phyloP scores from a whole-genome alignment of 306 rosid species.

The Rosa chinensis region DNA sequence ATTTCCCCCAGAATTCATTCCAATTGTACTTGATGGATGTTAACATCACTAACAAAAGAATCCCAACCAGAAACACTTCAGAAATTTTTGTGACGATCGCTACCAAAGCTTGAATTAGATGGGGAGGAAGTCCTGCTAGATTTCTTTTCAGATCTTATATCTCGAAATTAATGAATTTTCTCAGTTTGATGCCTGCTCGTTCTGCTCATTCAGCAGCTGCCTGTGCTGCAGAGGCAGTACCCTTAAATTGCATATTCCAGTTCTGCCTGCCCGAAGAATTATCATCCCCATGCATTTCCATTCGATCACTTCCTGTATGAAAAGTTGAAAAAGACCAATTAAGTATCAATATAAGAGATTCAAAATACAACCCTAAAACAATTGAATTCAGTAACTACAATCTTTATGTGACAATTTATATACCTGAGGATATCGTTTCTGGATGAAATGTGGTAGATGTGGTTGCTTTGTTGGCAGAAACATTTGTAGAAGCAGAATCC shows the following conservation, averaged over 20 bases:
- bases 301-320: constrained; percentile 41
- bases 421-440: constrained; percentile 61
- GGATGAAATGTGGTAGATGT: constrained; percentile 34
- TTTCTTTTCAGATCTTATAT: constrained; percentile 39
- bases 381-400: background rate
- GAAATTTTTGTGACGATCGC: constrained; percentile 39
- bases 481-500: constrained; percentile 34
- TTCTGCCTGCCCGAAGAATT: constrained; percentile 38
- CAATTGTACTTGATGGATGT: constrained; percentile 26
- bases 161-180: constrained; percentile 38
- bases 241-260: constrained; percentile 81
- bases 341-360: background rate
- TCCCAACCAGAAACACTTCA: constrained; percentile 32
- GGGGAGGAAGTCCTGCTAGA: constrained; percentile 36
- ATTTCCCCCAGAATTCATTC: constrained; percentile 40
- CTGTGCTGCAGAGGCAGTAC: constrained; percentile 92
- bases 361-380: background rate
- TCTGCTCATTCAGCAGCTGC: constrained; percentile 99
- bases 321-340: constrained; percentile 11
- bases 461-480: constrained; percentile 30
- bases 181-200: constrained; percentile 62
- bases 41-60: constrained; percentile 47
- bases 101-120: constrained; percentile 42
- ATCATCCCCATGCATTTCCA: constrained; percentile 45
- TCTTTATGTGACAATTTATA: constrained; percentile 16